phyloP scores from a whole-genome alignment of 176 grass and related monocot species.

The Bonia amplexicaulis region DNA sequence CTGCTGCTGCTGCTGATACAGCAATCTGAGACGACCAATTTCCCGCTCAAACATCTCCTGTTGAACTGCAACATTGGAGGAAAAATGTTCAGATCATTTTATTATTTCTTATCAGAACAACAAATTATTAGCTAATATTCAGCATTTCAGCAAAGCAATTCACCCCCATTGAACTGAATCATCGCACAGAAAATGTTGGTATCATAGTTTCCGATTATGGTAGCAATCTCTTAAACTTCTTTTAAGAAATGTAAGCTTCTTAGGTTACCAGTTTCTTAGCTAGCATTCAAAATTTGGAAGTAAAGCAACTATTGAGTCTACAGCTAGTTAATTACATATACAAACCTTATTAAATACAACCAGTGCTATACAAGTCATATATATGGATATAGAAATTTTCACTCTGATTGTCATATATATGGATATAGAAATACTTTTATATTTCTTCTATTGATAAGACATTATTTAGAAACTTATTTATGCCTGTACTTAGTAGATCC shows the following conservation, averaged over 20 bases:
- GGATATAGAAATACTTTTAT: neutral
- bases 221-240: neutral
- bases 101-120: neutral
- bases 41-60: slow-evolving; percentile 98
- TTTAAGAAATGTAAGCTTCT: neutral
- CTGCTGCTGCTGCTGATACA: slow-evolving; percentile 81
- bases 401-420: neutral
- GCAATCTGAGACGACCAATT: slow-evolving; percentile 55
- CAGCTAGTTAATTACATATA: neutral
- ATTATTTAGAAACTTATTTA: neutral
- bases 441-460: neutral
- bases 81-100: slow-evolving; percentile 14
- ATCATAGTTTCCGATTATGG: neutral
- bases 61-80: slow-evolving; percentile 67
- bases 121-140: neutral
- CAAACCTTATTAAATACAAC: neutral
- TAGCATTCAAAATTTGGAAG: neutral
- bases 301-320: neutral
- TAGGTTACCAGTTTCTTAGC: neutral
- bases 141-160: slow-evolving; percentile 21
- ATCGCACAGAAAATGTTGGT: neutral
- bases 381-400: neutral
- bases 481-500: neutral
- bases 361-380: neutral
- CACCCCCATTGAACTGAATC: neutral